These are phyloP conservation scores for Pseudomonodictys pantanalensis DNA, from an alignment of 495 filamentous ascomycete species.

Conservation along the genomic window DNA sequence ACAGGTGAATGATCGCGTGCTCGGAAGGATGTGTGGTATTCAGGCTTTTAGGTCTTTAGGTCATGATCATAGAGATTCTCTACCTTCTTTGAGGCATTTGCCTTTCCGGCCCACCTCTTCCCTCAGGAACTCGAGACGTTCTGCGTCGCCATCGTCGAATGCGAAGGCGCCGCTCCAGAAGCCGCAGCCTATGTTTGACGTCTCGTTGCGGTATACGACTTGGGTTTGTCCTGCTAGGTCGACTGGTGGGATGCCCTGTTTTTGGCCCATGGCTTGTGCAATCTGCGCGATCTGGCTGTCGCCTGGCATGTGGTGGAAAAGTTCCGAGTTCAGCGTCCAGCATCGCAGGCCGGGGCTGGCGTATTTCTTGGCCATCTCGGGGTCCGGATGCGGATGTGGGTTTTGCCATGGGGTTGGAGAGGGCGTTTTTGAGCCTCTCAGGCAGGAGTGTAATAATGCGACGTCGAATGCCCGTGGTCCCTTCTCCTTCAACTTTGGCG, in stretches of 20 bases:
- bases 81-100: slow-evolving; percentile 33
- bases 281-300: slow-evolving; percentile 27
- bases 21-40: too few species aligned
- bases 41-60: too few species aligned
- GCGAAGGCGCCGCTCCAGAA: slow-evolving; percentile 33
- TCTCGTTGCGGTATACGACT: slow-evolving; percentile 24
- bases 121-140: slow-evolving; percentile 28
- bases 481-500: slow-evolving; percentile 13
- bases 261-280: neutral
- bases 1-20: too few species aligned
- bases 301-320: slow-evolving; percentile 41
- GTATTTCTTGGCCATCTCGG: slow-evolving; percentile 13
- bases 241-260: slow-evolving; percentile 28
- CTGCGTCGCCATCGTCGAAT: slow-evolving; percentile 18
- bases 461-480: slow-evolving; percentile 38
- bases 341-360: slow-evolving; percentile 35
- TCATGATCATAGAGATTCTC: too few species aligned
- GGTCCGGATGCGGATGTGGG: slow-evolving; percentile 23
- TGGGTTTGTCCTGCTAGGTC: slow-evolving; percentile 31
- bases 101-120: slow-evolving; percentile 36
- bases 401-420: slow-evolving; percentile 19
- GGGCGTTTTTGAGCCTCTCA: slow-evolving; percentile 23
- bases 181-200: slow-evolving; percentile 38
- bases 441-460: slow-evolving; percentile 37
- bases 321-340: slow-evolving; percentile 38